Conservation (phyloP, 1,284 basidiomycete genomes). For the Tylopilus orsonianus region DNA sequence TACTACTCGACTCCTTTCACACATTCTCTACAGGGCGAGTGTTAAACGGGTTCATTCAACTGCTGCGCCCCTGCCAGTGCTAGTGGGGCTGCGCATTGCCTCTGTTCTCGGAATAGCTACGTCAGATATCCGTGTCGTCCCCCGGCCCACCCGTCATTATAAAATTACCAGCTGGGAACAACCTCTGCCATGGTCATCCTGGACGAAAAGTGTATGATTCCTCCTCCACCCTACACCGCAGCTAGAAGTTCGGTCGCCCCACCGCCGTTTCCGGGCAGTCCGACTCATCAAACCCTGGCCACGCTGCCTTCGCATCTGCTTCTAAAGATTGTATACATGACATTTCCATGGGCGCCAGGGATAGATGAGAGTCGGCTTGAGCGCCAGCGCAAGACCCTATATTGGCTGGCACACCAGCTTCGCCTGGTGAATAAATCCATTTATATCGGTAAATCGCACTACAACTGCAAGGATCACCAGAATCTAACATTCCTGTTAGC, state of each 20-base stretch:
- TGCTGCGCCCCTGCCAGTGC: slow-evolving; percentile 5
- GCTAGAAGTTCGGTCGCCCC: slow-evolving; percentile 22
- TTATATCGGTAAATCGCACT: slow-evolving; percentile 55
- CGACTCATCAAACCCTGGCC: slow-evolving; percentile 31
- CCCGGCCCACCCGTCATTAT: background rate
- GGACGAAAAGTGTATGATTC: slow-evolving; percentile 47
- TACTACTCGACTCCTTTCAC: too few relatives aligned
- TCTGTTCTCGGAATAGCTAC: background rate
- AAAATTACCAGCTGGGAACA: slow-evolving; percentile 4
- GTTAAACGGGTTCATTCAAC: too few relatives aligned
- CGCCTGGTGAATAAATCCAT: slow-evolving; percentile 63
- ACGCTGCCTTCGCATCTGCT: slow-evolving; percentile 56
- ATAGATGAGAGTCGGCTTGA: slow-evolving; percentile 42
- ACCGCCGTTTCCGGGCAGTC: slow-evolving; percentile 36
- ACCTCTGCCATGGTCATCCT: slow-evolving; percentile 43
- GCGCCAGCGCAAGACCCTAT: slow-evolving; percentile 60
- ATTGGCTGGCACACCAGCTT: slow-evolving; percentile 65
- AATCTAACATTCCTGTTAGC: slow-evolving; percentile 40
- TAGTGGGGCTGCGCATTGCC: background rate
- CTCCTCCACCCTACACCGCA: slow-evolving; percentile 43
- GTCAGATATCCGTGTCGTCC: background rate
- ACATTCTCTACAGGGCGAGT: too few relatives aligned
- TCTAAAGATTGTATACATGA: slow-evolving; percentile 60
- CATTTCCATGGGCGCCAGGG: slow-evolving; percentile 48
- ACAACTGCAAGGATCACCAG: background rate